Evolutionary conservation across 441 rosid species (phyloP), one percentile per base, ranked within the genome.

Genomic region (Pelargonium exstipulatum): DNA sequence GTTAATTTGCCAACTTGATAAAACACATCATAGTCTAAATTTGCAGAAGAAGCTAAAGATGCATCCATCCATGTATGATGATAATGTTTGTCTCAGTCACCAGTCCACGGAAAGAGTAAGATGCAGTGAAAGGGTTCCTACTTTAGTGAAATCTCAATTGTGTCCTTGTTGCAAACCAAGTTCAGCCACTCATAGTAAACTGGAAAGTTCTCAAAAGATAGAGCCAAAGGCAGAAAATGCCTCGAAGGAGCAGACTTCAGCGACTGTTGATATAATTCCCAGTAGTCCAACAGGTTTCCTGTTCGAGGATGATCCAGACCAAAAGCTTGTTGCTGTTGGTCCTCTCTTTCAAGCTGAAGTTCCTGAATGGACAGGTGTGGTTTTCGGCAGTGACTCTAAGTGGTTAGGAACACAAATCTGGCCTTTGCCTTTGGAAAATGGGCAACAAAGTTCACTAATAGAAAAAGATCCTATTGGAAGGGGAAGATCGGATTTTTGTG

Each of bases 391-490:
- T 62, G 88, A 85, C 72, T 40, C 76, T 9, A 87, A 81, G 70
- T 87, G 91, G 91, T 74, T 82, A 57, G 89, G 91, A 63, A 78
- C 79, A 2, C 55, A 62, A 13, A n/a, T 67, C 24, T 87, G 88
- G 87, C 86, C 86, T 57, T 22, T 67, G 26, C 61, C 61, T 18
- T 18, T 18, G 65, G 73, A 64, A 37, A 64, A 49, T 7, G 69
- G 62, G 48, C 73, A 80, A 63, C 40, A 29, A 17, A 43, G 70
- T 40, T 37, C 70, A 55, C 20, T 43, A 17, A n/a, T 63, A 0
- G 69, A 63, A 69, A 32, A 13, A 8, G 79, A 72, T 57, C 29
- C 68, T 26, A 22, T 76, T 63, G 86, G 88, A 17, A 76, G 72
- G 69, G 88, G 83, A 80, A 85, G 83, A 68, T 43, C 69, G 58